Evolutionary conservation across 768 basidiomycete genomes (phyloP), one percentile per base, ranked within the genome.

Genomic region (Trametes punicea): DNA sequence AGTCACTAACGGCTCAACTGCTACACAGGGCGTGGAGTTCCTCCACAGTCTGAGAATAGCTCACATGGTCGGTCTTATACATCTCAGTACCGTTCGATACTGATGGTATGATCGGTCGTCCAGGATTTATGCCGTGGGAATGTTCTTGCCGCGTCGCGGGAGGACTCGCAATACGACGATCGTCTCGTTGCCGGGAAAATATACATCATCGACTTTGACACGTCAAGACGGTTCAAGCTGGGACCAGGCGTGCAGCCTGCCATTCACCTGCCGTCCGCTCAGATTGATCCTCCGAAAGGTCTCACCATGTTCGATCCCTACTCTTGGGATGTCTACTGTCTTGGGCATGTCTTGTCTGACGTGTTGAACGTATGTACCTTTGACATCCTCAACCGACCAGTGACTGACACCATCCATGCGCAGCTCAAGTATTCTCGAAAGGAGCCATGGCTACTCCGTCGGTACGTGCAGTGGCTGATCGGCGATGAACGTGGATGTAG

Each of bases 181-280:
- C 21, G 18, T 8, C 40, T 41, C 18, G 18, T 20, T 11, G 18
- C 25, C 16, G 15, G 36, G 18, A 25, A 36, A 16, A 21, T 38
- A 18, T 49, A 49, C 48, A 36, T 49, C 48, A 36, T 36, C 21
- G 48, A 49, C 36, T 49, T 49, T 34, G 23, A 49, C 26, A 49
- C 20, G 15, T 49, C 48, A 7, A 36, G 10, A 21, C 34, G 25
- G 2, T 33, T 49, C n/a, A 8, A 25, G 11, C 23, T 6, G 6
- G 36, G 15, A 7, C 49, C 49, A 10, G 47, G 49, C 2, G 6
- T 1, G 5, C 48, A 49, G n/a, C 33, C n/a, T 23, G 48, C 48
- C 9, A 49, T 49, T 20, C 11, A 11, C 1, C 48, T 49, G 8
- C 48, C 48, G 11, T 18, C 27, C 4, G 3, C 33, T 8, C 21